Base-by-base conservation (phyloP, 2,329 filamentous ascomycete genomes). In the Exophiala phaeomuriformis region DNA sequence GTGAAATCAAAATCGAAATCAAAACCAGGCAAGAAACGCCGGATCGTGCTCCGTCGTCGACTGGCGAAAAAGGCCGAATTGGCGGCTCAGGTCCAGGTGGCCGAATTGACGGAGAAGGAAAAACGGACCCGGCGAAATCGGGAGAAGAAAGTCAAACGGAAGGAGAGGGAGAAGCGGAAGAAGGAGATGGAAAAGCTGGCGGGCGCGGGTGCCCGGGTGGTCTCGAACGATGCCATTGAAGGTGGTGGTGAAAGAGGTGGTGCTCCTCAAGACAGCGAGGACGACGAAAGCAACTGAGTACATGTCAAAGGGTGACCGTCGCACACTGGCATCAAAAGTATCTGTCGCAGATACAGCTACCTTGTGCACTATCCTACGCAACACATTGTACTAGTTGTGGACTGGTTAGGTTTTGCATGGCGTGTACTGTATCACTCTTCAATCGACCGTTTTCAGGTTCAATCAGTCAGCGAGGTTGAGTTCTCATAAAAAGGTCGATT, bases 101-200 rank as follows among this genome's bases (percentile, higher is more conserved):
- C 52, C n/a, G 58, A 60, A 35, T 52, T 56, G 50, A 49, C 47
- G 10, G 59, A 61, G 51, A 37, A 46, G 7, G 56, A 61, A 52
- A 63, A 61, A 48, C 50, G 60, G 37, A 63, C 55, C 33, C 47
- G 53, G 8, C 49, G 59, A 5, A 61, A 61, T 37, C 58, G 60
- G 12, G 61, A 63, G 47, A 61, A 61, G 51, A 63, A 61, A 45
- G 56, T 62, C 28, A 61, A 62, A 47, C 58, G 58, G 8, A 57
- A 58, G 52, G 54, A 55, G 42, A 51, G 56, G 46, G 59, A 56
- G 40, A 57, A 56, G 49, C 32, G 40, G 41, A 59, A 58, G 49
- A 60, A 58, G 45, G 12, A 45, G 49, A 52, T 50, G 50, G 44
- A 45, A 33, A 43, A 39, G 45, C 48, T 36, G 33, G 41, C 36